Conservation (phyloP, 352 stramenopile species). For the Chrysophaeum taylorii region DNA sequence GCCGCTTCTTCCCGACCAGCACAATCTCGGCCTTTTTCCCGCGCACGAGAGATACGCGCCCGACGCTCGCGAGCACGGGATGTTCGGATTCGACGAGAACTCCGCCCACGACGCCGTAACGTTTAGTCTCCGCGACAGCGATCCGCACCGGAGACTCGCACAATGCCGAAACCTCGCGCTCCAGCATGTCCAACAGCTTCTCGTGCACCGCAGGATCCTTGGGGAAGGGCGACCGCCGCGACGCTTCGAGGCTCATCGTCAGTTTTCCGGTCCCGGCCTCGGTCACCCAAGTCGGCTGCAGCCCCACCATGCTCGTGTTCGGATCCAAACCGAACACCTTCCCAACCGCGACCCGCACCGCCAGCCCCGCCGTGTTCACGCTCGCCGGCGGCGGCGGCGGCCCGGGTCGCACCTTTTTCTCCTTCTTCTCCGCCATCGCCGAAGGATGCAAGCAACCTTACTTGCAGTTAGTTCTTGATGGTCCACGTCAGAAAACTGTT, state of each 20-base stretch:
- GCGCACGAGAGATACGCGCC: background rate
- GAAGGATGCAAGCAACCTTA: too few species aligned
- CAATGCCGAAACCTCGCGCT: background rate
- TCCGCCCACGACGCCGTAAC: too few species aligned
- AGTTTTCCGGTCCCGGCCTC: background rate
- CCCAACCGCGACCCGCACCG: background rate
- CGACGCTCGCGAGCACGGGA: background rate
- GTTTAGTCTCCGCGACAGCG: background rate
- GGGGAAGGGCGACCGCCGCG: background rate
- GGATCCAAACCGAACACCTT: background rate
- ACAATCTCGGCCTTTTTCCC: slow-evolving; percentile 13
- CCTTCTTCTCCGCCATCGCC: background rate
- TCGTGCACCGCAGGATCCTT: background rate
- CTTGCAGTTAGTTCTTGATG: too few species aligned
- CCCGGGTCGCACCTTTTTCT: background rate
- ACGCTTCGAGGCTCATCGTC: background rate
- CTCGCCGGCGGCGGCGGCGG: background rate
- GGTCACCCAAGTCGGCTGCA: background rate
- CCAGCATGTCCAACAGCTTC: background rate
- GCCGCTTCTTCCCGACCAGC: background rate
- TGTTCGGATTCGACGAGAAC: too few species aligned
- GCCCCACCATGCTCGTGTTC: background rate
- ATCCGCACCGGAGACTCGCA: background rate
- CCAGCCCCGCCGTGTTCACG: background rate
- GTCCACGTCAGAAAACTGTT: too few species aligned